A percentile compares a stretch with the other conserved stretches of the same genome.
phyloP scores from a whole-genome alignment of 495 filamentous ascomycete species.

The Parachaetomium inaequale region DNA sequence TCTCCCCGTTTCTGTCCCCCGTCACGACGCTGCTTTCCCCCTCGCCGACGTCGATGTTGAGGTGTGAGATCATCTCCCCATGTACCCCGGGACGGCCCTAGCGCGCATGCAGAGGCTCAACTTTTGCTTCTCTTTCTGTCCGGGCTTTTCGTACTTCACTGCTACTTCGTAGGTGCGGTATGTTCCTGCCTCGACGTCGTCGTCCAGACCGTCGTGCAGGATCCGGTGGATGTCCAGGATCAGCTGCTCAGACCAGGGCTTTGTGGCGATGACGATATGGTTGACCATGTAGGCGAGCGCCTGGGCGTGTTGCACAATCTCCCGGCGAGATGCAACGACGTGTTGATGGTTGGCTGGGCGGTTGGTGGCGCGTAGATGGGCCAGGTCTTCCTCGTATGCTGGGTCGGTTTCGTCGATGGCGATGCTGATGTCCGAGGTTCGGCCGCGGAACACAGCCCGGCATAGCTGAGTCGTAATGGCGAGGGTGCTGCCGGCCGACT shows the following conservation, averaged over 20 bases:
- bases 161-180: conserved; percentile 28
- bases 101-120: conserved; percentile 26
- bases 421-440: background rate
- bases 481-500: conserved; percentile 23
- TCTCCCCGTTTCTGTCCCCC: too few relatives aligned
- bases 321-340: conserved; percentile 25
- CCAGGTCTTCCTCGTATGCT: conserved; percentile 22
- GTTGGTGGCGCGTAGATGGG: background rate
- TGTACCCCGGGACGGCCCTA: conserved; percentile 28
- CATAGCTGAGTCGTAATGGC: conserved; percentile 25
- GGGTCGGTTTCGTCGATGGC: background rate
- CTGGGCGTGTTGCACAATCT: conserved; percentile 38
- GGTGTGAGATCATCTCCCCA: conserved; percentile 32
- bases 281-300: conserved; percentile 31
- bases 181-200: conserved; percentile 20
- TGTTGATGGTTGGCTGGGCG: background rate
- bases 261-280: conserved; percentile 21
- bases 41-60: conserved; percentile 21
- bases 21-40: too few relatives aligned
- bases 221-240: conserved; percentile 34
- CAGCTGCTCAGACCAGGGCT: conserved; percentile 31
- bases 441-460: conserved; percentile 16
- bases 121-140: conserved; percentile 30
- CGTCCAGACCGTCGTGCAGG: conserved; percentile 22
- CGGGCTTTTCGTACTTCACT: conserved; percentile 21